phyloP scores from a whole-genome alignment of 306 rosid species.

The Prunus kanzakura region DNA sequence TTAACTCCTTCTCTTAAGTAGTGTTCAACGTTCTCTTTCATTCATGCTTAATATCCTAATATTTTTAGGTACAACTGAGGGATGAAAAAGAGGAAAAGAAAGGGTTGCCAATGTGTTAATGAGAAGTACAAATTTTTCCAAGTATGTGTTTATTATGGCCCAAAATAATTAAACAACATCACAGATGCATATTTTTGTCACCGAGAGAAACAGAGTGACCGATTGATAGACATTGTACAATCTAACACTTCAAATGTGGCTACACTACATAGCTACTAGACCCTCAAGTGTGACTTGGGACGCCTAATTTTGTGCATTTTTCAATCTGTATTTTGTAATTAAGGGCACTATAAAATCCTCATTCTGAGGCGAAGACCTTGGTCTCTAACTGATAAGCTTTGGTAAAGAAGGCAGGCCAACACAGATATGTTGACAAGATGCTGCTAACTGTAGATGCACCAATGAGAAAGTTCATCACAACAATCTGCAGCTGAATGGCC shows the following conservation, averaged over 20 bases:
- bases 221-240: background rate
- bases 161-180: background rate
- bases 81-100: background rate
- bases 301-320: too few species aligned
- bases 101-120: background rate
- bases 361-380: slow-evolving; percentile 51
- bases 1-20: too few species aligned
- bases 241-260: background rate
- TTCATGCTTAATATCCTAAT: background rate
- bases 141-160: background rate
- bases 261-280: background rate
- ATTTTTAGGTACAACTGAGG: background rate
- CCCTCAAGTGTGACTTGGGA: background rate
- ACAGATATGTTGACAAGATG: slow-evolving; percentile 77
- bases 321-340: background rate
- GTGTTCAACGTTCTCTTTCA: background rate
- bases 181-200: background rate
- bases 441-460: slow-evolving; percentile 92
- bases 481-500: slow-evolving; percentile 91
- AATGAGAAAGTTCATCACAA: slow-evolving; percentile 92
- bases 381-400: slow-evolving; percentile 76
- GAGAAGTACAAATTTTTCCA: background rate
- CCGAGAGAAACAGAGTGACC: background rate
- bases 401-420: slow-evolving; percentile 94
- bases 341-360: background rate